Percentiles rank a stretch among this genome's conserved stretches.
Evolutionary conservation across 1,284 basidiomycete species (phyloP).

Genomic region (Tilletia indica): DNA sequence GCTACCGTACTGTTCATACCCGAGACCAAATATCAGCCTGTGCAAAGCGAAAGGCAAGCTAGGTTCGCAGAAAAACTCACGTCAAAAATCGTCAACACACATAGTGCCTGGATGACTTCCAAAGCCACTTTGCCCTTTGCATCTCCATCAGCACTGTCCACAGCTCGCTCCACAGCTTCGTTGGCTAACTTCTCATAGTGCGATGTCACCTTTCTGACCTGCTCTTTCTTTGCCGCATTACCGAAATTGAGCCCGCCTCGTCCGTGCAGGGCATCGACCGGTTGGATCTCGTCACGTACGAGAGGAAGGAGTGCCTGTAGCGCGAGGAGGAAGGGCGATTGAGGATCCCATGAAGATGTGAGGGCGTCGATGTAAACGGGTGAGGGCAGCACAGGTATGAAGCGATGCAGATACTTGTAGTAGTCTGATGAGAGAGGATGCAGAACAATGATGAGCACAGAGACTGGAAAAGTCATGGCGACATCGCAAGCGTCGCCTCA

Average conservation of each 20-base stretch:
- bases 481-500: not conserved
- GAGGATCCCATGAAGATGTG: conserved; percentile 29
- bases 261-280: conserved; percentile 19
- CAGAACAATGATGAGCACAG: not conserved
- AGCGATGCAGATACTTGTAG: conserved; percentile 48
- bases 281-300: conserved; percentile 36
- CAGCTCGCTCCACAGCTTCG: conserved; percentile 37
- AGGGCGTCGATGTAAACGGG: conserved; percentile 36
- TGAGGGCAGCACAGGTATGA: conserved; percentile 42
- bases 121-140: conserved; percentile 32
- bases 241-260: conserved; percentile 39
- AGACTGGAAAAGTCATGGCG: not conserved
- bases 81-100: conserved; percentile 43
- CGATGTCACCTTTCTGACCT: conserved; percentile 32
- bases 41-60: not conserved
- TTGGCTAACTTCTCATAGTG: conserved; percentile 38
- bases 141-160: conserved; percentile 37
- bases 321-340: conserved; percentile 43
- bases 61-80: not conserved
- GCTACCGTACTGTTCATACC: conserved; percentile 35
- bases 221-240: conserved; percentile 36
- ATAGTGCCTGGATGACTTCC: conserved; percentile 45
- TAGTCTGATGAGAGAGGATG: conserved; percentile 27
- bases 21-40: not conserved
- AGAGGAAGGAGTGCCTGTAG: conserved; percentile 44